phyloP scores from a whole-genome alignment of 192 early-diverging fungal species.

The Backusella liffmaniae region DNA sequence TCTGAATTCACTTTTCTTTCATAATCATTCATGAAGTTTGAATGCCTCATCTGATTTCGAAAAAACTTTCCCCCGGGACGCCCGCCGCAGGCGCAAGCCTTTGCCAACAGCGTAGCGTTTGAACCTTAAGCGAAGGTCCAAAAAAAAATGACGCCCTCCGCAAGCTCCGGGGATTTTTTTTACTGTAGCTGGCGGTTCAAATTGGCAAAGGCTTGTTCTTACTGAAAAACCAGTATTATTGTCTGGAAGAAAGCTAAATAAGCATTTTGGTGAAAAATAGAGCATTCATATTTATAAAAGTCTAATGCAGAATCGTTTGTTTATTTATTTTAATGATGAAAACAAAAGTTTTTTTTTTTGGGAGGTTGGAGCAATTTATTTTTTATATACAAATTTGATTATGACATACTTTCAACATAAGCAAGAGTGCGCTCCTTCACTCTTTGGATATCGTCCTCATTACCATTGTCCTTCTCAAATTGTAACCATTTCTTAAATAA shows the following conservation, averaged over 20 bases:
- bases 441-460: constrained; percentile 73
- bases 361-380: background rate
- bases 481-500: constrained; percentile 98
- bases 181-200: too few relatives aligned
- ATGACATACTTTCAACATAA: constrained; percentile 70
- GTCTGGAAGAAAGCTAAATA: background rate
- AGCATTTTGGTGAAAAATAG: background rate
- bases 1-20: too few relatives aligned
- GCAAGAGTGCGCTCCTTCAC: constrained; percentile 87
- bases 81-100: too few relatives aligned
- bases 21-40: too few relatives aligned
- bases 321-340: constrained; percentile 7
- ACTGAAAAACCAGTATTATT: too few relatives aligned
- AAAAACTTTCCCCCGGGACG: too few relatives aligned
- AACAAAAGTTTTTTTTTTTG: background rate
- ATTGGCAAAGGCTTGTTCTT: too few relatives aligned
- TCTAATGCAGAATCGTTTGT: background rate
- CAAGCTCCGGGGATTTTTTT: too few relatives aligned
- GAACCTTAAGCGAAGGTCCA: too few relatives aligned
- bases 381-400: constrained; percentile 12
- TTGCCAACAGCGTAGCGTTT: too few relatives aligned
- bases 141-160: too few relatives aligned
- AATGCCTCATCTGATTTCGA: too few relatives aligned
- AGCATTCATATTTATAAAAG: background rate
- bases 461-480: constrained; percentile 90